Evolutionary conservation across 108 stramenopile species (phyloP), one percentile per base, ranked within the genome.

Genomic region (Cyclotella sp.): DNA sequence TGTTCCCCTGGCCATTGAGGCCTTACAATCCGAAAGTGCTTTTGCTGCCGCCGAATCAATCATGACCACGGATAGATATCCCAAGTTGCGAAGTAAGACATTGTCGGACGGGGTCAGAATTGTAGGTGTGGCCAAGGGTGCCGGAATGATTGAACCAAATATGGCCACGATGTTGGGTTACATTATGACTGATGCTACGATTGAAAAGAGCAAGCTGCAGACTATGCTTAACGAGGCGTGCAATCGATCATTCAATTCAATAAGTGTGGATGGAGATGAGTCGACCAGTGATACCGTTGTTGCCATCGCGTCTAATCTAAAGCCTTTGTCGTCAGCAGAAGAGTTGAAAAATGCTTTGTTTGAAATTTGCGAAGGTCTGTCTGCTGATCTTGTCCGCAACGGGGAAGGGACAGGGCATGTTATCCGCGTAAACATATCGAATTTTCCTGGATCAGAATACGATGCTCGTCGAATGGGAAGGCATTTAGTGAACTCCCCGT

Each of bases 401-500:
- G 98, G 98, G 47, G 98, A 99, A 88, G 98, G 98, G n/a, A 98
- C 96, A 26, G 85, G 89, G 11, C 98, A 99, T 83, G 98, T 99
- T 10, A 97, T 99, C 73, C 80, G 91, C 22, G 96, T 97, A 13
- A 64, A 52, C 21, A 96, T 99, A 29, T 59, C 72, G 51, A 93
- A 96, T 73, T 97, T 93, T 68, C 90, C 95, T 40, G 93, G 91
- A 22, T 85, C 89, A 5, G 87, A 92, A 55, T 72, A 77, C 34
- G 87, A 94, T 51, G 97, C 97, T 29, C 90, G 96, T 28, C 85
- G 85, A 27, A 73, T 99, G 68, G 98, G 97, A 51, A 83, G 95
- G 40, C 91, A 89, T 59, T 78, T 99, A 68, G 97, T 98, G 51
- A 99, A 99, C 73, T 92, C 91, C 8, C 97, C 97, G 9, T 81